Evolutionary conservation across 306 rosid species (phyloP).

Genomic region (Styphnolobium japonicum): DNA sequence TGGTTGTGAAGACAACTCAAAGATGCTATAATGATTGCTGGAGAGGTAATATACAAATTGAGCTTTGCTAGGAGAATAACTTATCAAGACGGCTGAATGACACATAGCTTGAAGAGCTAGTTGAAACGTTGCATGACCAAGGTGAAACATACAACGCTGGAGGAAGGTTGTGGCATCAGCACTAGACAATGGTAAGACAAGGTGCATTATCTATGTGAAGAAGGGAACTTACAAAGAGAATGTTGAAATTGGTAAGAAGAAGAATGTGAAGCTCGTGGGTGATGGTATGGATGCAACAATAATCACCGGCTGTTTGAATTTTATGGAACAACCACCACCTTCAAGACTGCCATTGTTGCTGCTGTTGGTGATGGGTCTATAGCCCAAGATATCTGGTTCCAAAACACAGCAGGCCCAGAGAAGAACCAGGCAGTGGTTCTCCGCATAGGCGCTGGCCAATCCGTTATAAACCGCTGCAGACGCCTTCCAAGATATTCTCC

Average conservation of each 20-base stretch:
- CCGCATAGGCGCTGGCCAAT: conserved; percentile 54
- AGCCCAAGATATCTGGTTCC: conserved; percentile 63
- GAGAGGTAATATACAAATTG: too few relatives aligned
- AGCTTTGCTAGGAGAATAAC: too few relatives aligned
- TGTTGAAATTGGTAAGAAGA: conserved; percentile 45
- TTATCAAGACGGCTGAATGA: too few relatives aligned
- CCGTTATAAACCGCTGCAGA: conserved; percentile 69
- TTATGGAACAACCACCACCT: conserved; percentile 54
- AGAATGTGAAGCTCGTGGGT: conserved; percentile 62
- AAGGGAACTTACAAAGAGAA: conserved; percentile 59
- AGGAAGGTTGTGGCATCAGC: conserved; percentile 62
- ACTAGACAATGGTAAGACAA: conserved; percentile 44
- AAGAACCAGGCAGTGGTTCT: conserved; percentile 82
- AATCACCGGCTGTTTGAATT: conserved; percentile 61
- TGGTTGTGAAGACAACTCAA: too few relatives aligned
- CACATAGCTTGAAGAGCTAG: too few relatives aligned
- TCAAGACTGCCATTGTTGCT: conserved; percentile 61
- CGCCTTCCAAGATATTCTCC: conserved; percentile 76
- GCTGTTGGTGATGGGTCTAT: conserved; percentile 80
- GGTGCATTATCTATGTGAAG: conserved; percentile 66
- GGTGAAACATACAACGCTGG: too few relatives aligned
- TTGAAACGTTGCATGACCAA: too few relatives aligned
- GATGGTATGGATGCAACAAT: conserved; percentile 68
- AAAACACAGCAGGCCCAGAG: conserved; percentile 68
- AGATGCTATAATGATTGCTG: too few relatives aligned